Percentiles rank a stretch among this genome's conserved stretches.
Evolutionary conservation across 139 green algal species (phyloP).

Genomic region (Coelastrella sp.): DNA sequence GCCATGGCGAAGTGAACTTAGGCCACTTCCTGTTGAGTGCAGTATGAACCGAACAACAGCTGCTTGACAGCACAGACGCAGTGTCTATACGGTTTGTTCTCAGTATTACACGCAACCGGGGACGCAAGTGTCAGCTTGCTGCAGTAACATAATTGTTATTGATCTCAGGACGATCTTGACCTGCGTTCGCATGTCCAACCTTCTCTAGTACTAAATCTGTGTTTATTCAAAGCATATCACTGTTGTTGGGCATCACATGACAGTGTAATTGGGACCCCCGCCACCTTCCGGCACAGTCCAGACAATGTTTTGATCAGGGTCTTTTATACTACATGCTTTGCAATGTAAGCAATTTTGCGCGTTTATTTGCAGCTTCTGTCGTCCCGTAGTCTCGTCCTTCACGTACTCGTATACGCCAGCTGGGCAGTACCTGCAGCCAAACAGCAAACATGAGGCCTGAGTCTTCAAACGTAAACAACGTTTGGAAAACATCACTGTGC

Average conservation of each 20-base stretch:
- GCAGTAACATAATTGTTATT: not conserved
- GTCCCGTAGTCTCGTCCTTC: slow-evolving; percentile 58
- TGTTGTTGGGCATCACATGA: slow-evolving; percentile 55
- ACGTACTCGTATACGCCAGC: slow-evolving; percentile 94
- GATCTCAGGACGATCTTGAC: slow-evolving; percentile 10
- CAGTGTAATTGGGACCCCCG: slow-evolving; percentile 88
- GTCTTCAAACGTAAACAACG: too few species aligned
- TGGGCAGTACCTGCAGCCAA: slow-evolving; percentile 46
- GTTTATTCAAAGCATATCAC: too few species aligned
- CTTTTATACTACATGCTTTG: slow-evolving; percentile 94
- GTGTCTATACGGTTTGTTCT: not conserved
- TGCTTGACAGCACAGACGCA: not conserved
- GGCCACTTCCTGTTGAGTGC: not conserved
- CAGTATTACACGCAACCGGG: not conserved
- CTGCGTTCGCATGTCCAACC: not conserved
- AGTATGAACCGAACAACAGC: not conserved
- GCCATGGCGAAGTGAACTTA: slow-evolving; percentile 10
- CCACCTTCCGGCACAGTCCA: slow-evolving; percentile 95
- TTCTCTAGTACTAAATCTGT: too few species aligned
- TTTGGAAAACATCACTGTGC: too few species aligned
- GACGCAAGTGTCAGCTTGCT: not conserved
- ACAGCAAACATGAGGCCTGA: not conserved
- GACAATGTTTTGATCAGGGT: slow-evolving; percentile 91
- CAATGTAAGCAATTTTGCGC: slow-evolving; percentile 99
- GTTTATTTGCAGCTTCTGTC: slow-evolving; percentile 85